Evolutionary conservation across 1,284 basidiomycete genomes (phyloP), one percentile per base, ranked within the genome.

Genomic region (Mycosarcoma maydis): DNA sequence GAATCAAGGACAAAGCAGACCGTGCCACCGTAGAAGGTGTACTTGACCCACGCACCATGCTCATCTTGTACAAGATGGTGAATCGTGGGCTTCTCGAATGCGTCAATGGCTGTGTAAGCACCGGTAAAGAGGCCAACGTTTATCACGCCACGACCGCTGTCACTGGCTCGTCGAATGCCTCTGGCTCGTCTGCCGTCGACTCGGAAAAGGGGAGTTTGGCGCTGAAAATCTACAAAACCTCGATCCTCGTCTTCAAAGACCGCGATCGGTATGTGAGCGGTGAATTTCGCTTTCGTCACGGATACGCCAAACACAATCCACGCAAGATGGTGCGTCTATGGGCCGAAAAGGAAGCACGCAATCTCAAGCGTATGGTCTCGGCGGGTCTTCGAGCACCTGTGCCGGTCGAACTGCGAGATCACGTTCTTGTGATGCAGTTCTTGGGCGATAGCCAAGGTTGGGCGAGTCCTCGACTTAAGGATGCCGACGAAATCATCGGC

Each of bases 261-360:
- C 89, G 96, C 11, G 93, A 96, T 80, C 90, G 91, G 56, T 98
- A 98, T 82, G 94, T 98, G 29, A 88, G 89, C 0, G 87, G 87
- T 43, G 96, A 98, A 81, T 90, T 91, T 79, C 89, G 96, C 9
- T 98, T 98, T 84, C 87, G 92, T 33, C 88, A 90, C 65, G 95
- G 95, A 7, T 98, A 98, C 82, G 90, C 90, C 70, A 89, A 90
- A 46, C 89, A 88, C 71, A 99, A 98, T 80, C 95, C 96, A 9
- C 88, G 96, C 34, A 99, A 99, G 84, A 98, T 99, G 95, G 95
- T 99, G 16, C 87, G 92, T 11, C 84, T 98, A 7, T 99, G 96
- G 96, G 96, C 96, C 0, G 96, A 98, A 83, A 99, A 99, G 84
- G 96, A 99, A 83, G 90, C 97, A 88, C 88, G 96, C 17, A 99